Evolutionary conservation across 2,329 filamentous ascomycete genomes (phyloP), one percentile per base, ranked within the genome.

Genomic region (Fusarium annulatum): DNA sequence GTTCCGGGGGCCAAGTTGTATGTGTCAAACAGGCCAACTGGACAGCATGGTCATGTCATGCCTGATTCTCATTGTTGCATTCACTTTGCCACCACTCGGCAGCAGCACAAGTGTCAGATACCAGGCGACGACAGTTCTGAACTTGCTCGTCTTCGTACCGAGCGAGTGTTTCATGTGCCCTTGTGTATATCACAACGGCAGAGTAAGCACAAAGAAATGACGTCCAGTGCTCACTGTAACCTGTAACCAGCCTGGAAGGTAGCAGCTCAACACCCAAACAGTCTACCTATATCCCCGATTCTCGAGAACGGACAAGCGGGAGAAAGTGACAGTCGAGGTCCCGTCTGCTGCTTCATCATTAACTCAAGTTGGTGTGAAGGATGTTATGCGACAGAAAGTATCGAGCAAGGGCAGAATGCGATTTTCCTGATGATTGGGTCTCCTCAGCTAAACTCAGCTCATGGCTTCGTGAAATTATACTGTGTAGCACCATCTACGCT

Each of bases 241-340:
- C 38, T 39, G 45, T 26, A 33, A 62, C 30, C 28, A 53, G 39
- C 57, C 42, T 30, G 61, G 33, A 36, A 46, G 53, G 39, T 43
- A 48, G 30, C 43, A 53, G 56, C 26, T n/a, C 61, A 66, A 38
- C 39, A 39, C 38, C 48, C 23, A 21, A 43, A 34, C 23, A 36
- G 39, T 43, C 26, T 48, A 48, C 14, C 8, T 51, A n/a, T 64
- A 61, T 45, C 51, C 56, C 71, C 61, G 70, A 65, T 55, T 51
- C 30, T 63, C 26, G 49, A 53, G 21, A n/a, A 45, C 56, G 61
- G 70, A 70, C 56, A 67, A 71, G 61, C 53, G 66, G 66, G 49
- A 67, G 30, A 42, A 48, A 33, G 41, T 39, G 19, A 39, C 61
- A n/a, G 36, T 36, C 30, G 41, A 60, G 56, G 48, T 42, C 38